Base-by-base conservation (phyloP, 2,329 filamentous ascomycete genomes). In the Boeremia lycopersici region DNA sequence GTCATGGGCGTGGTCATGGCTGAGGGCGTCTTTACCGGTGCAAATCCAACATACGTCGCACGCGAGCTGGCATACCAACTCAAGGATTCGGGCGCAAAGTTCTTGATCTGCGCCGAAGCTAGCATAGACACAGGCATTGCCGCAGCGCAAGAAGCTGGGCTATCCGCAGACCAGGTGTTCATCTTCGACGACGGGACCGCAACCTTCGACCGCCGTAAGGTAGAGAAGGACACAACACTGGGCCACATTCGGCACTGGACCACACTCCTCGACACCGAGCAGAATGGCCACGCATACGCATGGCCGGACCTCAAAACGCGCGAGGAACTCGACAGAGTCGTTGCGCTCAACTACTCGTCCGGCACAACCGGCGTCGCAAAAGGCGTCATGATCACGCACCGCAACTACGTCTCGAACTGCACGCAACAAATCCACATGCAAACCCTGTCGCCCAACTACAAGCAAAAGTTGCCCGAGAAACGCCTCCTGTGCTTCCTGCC, bases 341-440 rank as follows among this genome's bases (percentile, higher is more conserved):
- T 88, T 62, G 87, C 85, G 6, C 82, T 96, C 58, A 95, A 96
- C 74, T 96, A 93, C 75, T 89, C 86, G 60, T 88, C 84, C 28
- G 86, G 90, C 10, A 93, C 89, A 1, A 96, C 91, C 2, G 91
- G 91, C 6, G 81, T 91, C 4, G 90, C 91, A 9, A 96, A 96
- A 72, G 91, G 91, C 10, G 91, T 95, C 12, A 86, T 89, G 74
- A 89, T 95, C 60, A 86, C 86, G n/a, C 91, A 96, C 74, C 78
- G 80, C 56, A 89, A 91, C 62, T 90, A 91, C 66, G 83, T 92
- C 38, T 82, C 89, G 58, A 93, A 93, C 69, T 83, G 85, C 61
- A 65, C 78, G 12, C 86, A 89, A 55, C 83, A 85, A 13, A 78
- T 82, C n/a, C 76, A 79, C 60, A 72, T 85, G 19, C 63, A 70